These are phyloP conservation scores for Marsdenia floribunda DNA, from an alignment of 257 asterid species.

Conservation along the genomic window DNA sequence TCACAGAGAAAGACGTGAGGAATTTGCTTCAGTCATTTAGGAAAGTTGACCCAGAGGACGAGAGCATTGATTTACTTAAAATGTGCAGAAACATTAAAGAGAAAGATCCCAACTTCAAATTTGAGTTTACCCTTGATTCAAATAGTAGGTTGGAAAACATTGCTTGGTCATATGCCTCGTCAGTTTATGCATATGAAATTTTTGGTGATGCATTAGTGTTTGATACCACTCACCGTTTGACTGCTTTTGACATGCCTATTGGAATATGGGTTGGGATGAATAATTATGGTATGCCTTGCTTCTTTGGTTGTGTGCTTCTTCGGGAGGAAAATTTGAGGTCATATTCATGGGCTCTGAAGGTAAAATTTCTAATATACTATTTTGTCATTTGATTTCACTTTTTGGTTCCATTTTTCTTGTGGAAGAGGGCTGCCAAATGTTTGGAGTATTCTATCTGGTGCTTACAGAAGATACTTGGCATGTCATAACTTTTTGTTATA, in stretches of 20 bases:
- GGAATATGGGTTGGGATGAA: conserved; percentile 98
- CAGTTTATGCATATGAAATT: conserved; percentile 72
- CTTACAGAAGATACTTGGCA: background rate
- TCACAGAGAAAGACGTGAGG: conserved; percentile 95
- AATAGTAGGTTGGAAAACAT: conserved; percentile 78
- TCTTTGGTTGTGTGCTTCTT: conserved; percentile 91
- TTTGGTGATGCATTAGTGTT: conserved; percentile 95
- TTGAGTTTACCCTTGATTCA: conserved; percentile 77
- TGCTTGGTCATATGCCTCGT: conserved; percentile 98
- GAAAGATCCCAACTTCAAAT: conserved; percentile 78
- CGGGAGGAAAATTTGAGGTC: conserved; percentile 89
- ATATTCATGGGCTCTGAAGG: conserved; percentile 97
- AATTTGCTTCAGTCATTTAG: conserved; percentile 84
- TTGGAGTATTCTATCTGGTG: background rate
- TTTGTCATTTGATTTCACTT: background rate
- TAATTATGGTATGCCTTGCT: conserved; percentile 99
- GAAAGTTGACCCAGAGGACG: conserved; percentile 89
- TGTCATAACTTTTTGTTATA: background rate
- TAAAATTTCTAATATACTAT: conserved; percentile 19
- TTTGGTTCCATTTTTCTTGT: background rate
- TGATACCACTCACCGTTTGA: conserved; percentile 90
- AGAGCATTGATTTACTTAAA: conserved; percentile 72
- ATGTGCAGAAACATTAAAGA: conserved; percentile 95
- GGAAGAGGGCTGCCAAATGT: background rate
- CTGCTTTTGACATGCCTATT: conserved; percentile 94